These are phyloP conservation scores for Exophiala bonariae DNA, from an alignment of 2,329 filamentous ascomycete genomes.

Conservation along the genomic window DNA sequence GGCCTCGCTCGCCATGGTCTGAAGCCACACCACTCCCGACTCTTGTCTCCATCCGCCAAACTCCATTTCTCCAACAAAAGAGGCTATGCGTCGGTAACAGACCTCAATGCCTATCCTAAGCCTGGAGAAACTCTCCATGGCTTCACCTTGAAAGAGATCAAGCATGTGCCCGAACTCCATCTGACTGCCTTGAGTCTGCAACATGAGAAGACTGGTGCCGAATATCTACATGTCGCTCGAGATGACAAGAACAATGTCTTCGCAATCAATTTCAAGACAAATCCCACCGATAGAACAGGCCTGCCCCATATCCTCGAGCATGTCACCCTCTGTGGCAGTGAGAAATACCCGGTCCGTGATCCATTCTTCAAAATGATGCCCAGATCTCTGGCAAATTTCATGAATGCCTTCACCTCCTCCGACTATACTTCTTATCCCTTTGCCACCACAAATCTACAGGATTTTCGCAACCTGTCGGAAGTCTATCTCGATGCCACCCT, in stretches of 20 bases:
- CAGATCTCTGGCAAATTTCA: conserved; percentile 96
- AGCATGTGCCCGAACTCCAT: conserved; percentile 92
- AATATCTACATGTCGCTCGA: conserved; percentile 91
- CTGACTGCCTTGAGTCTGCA: conserved; percentile 85
- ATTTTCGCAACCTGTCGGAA: conserved; percentile 93
- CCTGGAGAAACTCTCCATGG: conserved; percentile 86
- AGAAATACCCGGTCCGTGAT: conserved; percentile 97
- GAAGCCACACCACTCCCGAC: conserved; percentile 6
- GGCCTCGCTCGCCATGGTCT: conserved; percentile 22
- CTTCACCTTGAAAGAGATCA: conserved; percentile 84
- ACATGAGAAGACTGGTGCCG: conserved; percentile 92
- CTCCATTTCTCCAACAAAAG: conserved; percentile 5
- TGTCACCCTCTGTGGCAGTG: conserved; percentile 90
- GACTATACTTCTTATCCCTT: conserved; percentile 98
- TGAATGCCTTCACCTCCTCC: conserved; percentile 97
- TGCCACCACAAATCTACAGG: conserved; percentile 91
- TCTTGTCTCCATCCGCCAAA: not conserved
- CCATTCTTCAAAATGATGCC: conserved; percentile 99
- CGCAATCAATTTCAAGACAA: conserved; percentile 98
- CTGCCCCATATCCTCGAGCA: conserved; percentile 97
- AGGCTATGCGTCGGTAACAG: conserved; percentile 67
- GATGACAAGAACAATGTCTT: conserved; percentile 99
- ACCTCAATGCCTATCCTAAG: conserved; percentile 72
- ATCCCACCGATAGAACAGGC: conserved; percentile 92
- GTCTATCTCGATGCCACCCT: conserved; percentile 96